These are phyloP conservation scores for Aristolochia contorta DNA, from an alignment of 164 flowering plant genomes.

Conservation along the genomic window DNA sequence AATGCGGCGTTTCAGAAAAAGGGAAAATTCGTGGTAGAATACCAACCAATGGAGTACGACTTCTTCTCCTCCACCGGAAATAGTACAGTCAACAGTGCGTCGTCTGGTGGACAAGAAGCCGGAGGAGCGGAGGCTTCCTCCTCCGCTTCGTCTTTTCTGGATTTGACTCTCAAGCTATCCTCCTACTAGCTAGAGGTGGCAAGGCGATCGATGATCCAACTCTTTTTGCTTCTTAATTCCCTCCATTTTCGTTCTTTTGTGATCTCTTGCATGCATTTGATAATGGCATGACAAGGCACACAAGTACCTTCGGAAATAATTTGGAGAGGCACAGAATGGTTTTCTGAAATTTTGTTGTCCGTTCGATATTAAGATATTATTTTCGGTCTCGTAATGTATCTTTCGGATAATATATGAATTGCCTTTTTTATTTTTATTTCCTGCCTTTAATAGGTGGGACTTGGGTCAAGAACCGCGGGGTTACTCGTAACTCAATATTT, in stretches of 20 bases:
- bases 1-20: slow-evolving; percentile 10
- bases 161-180: slow-evolving; percentile 27
- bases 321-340: too few relatives aligned
- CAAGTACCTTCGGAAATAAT: too few relatives aligned
- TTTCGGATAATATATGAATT: too few relatives aligned
- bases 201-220: too few relatives aligned
- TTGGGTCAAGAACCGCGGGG: too few relatives aligned
- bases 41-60: slow-evolving; percentile 14
- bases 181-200: slow-evolving; percentile 4
- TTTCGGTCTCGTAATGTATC: too few relatives aligned
- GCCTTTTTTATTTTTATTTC: too few relatives aligned
- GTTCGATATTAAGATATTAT: too few relatives aligned
- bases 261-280: not conserved
- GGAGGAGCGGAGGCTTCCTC: slow-evolving; percentile 10
- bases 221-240: not conserved
- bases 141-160: slow-evolving; percentile 7
- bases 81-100: slow-evolving; percentile 3
- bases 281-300: not conserved
- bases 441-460: too few relatives aligned
- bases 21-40: slow-evolving; percentile 6
- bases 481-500: too few relatives aligned
- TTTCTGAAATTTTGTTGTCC: too few relatives aligned
- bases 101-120: slow-evolving; percentile 1
- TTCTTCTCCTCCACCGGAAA: slow-evolving; percentile 15
- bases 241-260: not conserved